These are phyloP conservation scores for Candida easanensis DNA, from an alignment of 805 yeast genomes.

Conservation along the genomic window DNA sequence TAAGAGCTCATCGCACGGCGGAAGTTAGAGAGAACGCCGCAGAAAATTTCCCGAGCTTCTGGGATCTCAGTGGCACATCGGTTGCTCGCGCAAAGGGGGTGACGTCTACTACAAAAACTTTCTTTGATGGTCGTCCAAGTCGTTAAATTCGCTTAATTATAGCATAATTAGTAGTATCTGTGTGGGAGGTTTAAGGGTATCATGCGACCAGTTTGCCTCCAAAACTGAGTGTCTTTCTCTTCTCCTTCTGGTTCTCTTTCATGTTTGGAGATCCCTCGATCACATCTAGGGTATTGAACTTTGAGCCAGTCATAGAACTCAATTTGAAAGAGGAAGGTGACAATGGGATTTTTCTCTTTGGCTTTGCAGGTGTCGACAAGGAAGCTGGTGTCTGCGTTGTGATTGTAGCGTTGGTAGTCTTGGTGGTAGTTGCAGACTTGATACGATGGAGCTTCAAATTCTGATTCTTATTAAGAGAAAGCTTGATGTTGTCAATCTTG, in stretches of 20 bases:
- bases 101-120: too few species aligned
- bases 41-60: too few species aligned
- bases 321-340: constrained; percentile 27
- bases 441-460: constrained; percentile 13
- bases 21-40: neutral
- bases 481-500: constrained; percentile 27
- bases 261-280: constrained; percentile 27
- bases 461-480: constrained; percentile 18
- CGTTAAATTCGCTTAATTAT: neutral
- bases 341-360: constrained; percentile 17
- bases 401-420: constrained; percentile 20
- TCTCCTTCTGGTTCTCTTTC: constrained; percentile 4
- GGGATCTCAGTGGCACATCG: too few species aligned
- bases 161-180: too few species aligned
- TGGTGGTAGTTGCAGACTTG: constrained; percentile 22
- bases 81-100: too few species aligned
- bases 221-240: neutral
- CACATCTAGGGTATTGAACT: constrained; percentile 14
- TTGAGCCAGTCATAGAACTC: constrained; percentile 17
- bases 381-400: constrained; percentile 23
- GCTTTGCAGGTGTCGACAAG: constrained; percentile 1
- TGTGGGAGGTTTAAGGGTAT: too few species aligned
- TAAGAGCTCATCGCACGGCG: neutral
- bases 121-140: neutral
- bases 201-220: constrained; percentile 7